Percentiles rank a stretch among this genome's conserved stretches.
phyloP scores from a whole-genome alignment of 2,329 filamentous ascomycete genomes.

The Cytospora piceae region DNA sequence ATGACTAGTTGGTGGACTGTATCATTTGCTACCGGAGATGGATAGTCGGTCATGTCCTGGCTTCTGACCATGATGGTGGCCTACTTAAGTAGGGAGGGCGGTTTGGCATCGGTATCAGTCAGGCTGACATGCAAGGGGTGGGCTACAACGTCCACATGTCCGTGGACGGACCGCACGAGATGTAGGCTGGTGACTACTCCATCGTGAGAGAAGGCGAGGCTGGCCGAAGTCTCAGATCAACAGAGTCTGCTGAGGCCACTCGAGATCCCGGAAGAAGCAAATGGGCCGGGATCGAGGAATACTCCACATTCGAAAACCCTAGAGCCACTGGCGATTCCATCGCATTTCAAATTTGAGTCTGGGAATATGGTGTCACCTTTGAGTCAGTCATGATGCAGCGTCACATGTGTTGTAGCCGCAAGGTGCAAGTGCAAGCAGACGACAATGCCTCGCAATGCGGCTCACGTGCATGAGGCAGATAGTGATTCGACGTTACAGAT shows the following conservation, averaged over 20 bases:
- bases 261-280: not conserved
- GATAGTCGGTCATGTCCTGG: too few relatives aligned
- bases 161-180: not conserved
- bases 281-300: not conserved
- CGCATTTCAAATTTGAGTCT: not conserved
- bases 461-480: conserved; percentile 23
- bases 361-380: not conserved
- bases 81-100: not conserved
- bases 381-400: not conserved
- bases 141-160: too few relatives aligned
- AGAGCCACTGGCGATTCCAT: not conserved
- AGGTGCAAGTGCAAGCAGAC: not conserved
- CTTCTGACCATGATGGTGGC: too few relatives aligned
- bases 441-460: not conserved
- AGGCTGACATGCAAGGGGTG: not conserved
- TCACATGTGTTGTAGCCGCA: not conserved
- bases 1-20: not conserved
- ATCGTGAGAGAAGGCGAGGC: not conserved
- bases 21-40: too few relatives aligned
- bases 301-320: not conserved
- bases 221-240: not conserved
- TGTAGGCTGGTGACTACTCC: not conserved
- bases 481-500: conserved; percentile 12
- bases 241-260: not conserved
- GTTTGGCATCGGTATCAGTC: not conserved